Conservation (phyloP, 1,284 basidiomycete genomes). For the Termitomyces sp. region DNA sequence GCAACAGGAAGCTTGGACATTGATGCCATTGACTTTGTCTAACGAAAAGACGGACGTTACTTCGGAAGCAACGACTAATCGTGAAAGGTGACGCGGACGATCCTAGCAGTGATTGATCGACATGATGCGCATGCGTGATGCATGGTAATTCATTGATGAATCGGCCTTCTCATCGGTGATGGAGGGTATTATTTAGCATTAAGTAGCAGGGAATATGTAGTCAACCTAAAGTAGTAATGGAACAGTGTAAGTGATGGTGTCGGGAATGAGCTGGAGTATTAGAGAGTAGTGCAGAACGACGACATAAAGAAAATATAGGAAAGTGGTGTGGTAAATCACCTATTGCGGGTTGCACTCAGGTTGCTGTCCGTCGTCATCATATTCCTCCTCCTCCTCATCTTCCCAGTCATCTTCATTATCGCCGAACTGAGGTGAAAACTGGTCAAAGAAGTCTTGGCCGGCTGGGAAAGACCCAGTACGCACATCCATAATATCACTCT, state of each 20-base stretch:
- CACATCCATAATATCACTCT: constrained; percentile 74
- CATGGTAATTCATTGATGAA: too few species aligned
- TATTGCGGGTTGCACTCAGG: constrained; percentile 67
- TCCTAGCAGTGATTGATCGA: too few species aligned
- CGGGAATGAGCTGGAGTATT: neutral
- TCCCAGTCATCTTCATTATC: constrained; percentile 65
- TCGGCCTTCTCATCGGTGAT: too few species aligned
- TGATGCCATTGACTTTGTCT: neutral
- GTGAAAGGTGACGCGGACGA: too few species aligned
- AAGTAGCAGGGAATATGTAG: constrained; percentile 12
- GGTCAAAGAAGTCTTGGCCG: constrained; percentile 68
- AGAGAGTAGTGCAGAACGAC: neutral
- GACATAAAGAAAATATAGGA: neutral
- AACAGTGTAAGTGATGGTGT: neutral
- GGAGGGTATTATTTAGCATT: constrained; percentile 14
- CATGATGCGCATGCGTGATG: too few species aligned
- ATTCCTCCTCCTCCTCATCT: constrained; percentile 55
- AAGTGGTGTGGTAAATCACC: constrained; percentile 13
- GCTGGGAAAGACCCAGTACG: constrained; percentile 69
- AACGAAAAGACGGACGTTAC: neutral
- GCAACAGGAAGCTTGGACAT: too few species aligned
- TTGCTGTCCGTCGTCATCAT: constrained; percentile 39
- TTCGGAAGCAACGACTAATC: too few species aligned
- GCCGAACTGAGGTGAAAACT: constrained; percentile 66
- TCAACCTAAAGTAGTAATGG: neutral